A percentile compares a stretch with the other conserved stretches of the same genome.
Evolutionary conservation across 371 early-diverging fungal species (phyloP).

Genomic region (Mucor saturninus): DNA sequence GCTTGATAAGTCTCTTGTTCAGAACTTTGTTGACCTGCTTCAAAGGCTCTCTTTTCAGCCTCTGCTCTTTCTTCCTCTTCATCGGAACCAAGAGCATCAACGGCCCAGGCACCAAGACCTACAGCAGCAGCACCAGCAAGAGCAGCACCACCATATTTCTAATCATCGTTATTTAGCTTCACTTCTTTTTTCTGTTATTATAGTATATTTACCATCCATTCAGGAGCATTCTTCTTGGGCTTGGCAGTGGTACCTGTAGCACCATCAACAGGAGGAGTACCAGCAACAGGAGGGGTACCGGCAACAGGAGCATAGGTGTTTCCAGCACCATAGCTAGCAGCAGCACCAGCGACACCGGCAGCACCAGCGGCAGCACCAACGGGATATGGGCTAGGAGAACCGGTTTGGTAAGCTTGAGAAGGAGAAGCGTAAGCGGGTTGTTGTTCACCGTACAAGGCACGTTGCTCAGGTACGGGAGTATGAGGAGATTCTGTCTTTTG

Average conservation of each 20-base stretch:
- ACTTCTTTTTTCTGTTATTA: neutral
- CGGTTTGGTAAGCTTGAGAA: constrained; percentile 16
- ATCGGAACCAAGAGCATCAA: constrained; percentile 36
- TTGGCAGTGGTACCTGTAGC: constrained; percentile 10
- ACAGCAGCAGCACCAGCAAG: constrained; percentile 48
- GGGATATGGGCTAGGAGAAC: constrained; percentile 7
- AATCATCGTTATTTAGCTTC: neutral
- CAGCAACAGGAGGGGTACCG: neutral
- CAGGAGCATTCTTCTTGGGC: constrained; percentile 33
- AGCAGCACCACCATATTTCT: constrained; percentile 52
- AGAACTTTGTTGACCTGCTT: constrained; percentile 3
- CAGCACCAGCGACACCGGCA: neutral
- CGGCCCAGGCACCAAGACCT: constrained; percentile 42
- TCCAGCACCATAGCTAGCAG: constrained; percentile 3
- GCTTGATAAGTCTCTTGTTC: constrained; percentile 3
- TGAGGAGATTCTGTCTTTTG: constrained; percentile 3
- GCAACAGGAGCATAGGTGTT: constrained; percentile 11
- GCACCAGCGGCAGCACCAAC: neutral
- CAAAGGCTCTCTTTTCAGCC: neutral
- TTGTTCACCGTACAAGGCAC: neutral
- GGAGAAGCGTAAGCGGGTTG: constrained; percentile 28
- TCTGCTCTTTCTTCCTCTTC: constrained; percentile 29
- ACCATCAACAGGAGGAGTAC: constrained; percentile 2
- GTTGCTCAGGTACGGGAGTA: neutral
- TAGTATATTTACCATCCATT: constrained; percentile 43